Evolutionary conservation across 768 basidiomycete species (phyloP).

Genomic region (Xerocomus brunneocitrinus): DNA sequence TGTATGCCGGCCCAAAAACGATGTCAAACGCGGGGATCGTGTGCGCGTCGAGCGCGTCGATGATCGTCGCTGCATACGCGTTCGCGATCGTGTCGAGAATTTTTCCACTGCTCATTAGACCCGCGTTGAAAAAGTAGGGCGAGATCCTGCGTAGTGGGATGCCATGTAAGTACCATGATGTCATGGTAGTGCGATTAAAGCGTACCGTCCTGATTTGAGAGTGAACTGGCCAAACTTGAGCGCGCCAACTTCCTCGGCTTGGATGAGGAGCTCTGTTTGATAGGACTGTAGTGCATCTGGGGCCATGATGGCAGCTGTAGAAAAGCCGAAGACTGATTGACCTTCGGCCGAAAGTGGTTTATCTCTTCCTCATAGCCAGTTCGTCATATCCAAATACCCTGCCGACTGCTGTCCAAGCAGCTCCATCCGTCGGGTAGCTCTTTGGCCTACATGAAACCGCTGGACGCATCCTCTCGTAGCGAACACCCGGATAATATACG

Average conservation of each 20-base stretch:
- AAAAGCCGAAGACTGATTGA: background rate
- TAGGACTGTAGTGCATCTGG: slow-evolving; percentile 38
- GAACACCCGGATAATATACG: too few relatives aligned
- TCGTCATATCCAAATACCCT: too few relatives aligned
- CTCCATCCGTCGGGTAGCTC: too few relatives aligned
- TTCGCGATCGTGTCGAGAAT: slow-evolving; percentile 72
- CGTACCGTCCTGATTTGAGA: slow-evolving; percentile 91
- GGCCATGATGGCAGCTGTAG: slow-evolving; percentile 14
- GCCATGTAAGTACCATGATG: background rate
- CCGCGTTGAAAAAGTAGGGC: slow-evolving; percentile 98
- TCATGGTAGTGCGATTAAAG: slow-evolving; percentile 7
- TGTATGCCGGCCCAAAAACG: slow-evolving; percentile 96
- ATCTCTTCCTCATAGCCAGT: too few relatives aligned
- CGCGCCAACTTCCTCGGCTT: slow-evolving; percentile 64
- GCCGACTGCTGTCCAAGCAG: too few relatives aligned
- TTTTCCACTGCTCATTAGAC: slow-evolving; percentile 77
- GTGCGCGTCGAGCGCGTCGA: slow-evolving; percentile 35
- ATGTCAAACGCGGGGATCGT: slow-evolving; percentile 59
- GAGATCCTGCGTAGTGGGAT: slow-evolving; percentile 51
- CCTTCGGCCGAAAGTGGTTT: background rate
- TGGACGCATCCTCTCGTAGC: background rate
- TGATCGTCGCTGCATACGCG: slow-evolving; percentile 83
- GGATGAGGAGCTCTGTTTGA: slow-evolving; percentile 63
- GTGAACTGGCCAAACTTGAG: slow-evolving; percentile 90
- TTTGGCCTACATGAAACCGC: too few relatives aligned